Conservation (phyloP, 768 basidiomycete genomes). For the Mycena vulgaris region DNA sequence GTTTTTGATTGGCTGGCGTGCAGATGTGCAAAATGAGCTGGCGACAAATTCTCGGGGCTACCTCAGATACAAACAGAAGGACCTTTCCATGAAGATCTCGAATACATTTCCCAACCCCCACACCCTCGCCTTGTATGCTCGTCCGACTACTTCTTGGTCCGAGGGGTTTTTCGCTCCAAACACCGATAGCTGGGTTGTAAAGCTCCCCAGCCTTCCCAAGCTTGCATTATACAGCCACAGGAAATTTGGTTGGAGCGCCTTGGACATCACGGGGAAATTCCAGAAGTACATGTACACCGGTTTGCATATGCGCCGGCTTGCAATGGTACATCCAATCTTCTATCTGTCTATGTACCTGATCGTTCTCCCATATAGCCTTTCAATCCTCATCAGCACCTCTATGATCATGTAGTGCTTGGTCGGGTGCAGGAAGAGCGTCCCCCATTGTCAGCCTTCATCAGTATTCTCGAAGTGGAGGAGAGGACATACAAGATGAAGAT, state of each 20-base stretch:
- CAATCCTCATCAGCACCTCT: too few relatives aligned
- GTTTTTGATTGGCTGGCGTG: background rate
- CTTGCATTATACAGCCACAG: background rate
- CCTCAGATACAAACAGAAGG: background rate
- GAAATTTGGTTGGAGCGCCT: background rate
- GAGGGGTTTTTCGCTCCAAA: background rate
- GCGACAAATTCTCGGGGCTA: background rate
- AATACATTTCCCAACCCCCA: background rate
- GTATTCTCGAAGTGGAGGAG: too few relatives aligned
- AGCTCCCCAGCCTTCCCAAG: background rate
- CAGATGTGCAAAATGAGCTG: background rate
- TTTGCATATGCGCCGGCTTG: background rate
- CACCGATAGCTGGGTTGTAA: background rate
- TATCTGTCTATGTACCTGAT: too few relatives aligned
- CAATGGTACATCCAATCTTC: background rate
- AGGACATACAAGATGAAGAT: too few relatives aligned
- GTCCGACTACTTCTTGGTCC: background rate
- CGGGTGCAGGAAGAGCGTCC: too few relatives aligned
- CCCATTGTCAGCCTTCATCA: too few relatives aligned
- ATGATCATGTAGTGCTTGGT: too few relatives aligned
- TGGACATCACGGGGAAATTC: background rate
- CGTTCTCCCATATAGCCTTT: too few relatives aligned
- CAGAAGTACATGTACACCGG: background rate
- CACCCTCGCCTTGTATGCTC: background rate
- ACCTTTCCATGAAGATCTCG: background rate